Conservation (phyloP, 139 green algal species). For the Auxenochlorella protothecoides region DNA sequence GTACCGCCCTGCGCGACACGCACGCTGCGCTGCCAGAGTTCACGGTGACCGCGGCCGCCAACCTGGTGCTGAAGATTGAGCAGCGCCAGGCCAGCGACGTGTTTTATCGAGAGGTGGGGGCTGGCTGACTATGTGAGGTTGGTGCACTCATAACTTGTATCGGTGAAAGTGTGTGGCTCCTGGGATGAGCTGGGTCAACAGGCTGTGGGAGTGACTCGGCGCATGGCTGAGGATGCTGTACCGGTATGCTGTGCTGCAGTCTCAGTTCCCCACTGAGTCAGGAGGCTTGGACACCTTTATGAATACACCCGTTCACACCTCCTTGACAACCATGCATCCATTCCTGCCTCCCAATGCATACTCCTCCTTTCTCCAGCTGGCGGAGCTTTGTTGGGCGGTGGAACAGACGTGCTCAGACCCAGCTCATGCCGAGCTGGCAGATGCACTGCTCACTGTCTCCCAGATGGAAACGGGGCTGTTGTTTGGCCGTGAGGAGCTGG, state of each 20-base stretch:
- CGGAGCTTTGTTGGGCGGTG: constrained; percentile 13
- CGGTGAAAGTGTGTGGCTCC: no score
- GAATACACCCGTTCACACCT: no score
- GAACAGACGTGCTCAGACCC: background rate
- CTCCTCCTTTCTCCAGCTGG: constrained; percentile 22
- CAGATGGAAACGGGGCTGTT: constrained; percentile 12
- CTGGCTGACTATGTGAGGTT: no score
- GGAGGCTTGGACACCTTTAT: no score
- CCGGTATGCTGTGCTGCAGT: no score
- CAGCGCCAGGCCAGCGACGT: constrained; percentile 24
- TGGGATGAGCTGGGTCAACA: no score
- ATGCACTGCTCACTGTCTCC: constrained; percentile 8
- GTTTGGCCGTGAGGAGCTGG: background rate
- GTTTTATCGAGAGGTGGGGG: constrained; percentile 22
- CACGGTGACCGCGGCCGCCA: constrained; percentile 8
- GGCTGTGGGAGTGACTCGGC: no score
- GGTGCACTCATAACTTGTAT: no score
- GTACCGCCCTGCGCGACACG: constrained; percentile 4
- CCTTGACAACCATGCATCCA: no score
- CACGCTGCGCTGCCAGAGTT: constrained; percentile 19
- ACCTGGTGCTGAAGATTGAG: constrained; percentile 36
- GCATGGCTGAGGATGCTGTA: no score
- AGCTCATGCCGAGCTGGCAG: background rate
- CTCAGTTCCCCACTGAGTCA: no score
- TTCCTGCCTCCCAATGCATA: no score